Evolutionary conservation across 176 grass and related monocot genomes (phyloP).

Genomic region (Bromus sterilis): DNA sequence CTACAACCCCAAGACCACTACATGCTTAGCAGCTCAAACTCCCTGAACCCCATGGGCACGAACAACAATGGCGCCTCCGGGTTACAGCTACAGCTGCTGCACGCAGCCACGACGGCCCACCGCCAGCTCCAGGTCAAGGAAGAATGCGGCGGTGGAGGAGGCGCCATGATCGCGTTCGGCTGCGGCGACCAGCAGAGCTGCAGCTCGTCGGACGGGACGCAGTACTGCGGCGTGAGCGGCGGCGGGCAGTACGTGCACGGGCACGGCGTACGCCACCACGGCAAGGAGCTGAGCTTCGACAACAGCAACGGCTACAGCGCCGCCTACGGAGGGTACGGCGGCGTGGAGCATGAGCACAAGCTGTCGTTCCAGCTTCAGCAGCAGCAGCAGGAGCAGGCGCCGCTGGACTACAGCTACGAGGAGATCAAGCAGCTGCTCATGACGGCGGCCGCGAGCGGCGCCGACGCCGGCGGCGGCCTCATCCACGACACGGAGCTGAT

Average conservation of each 20-base stretch:
- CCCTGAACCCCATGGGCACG: background rate
- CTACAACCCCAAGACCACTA: conserved; percentile 22
- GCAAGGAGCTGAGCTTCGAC: conserved; percentile 40
- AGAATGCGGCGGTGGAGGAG: conserved; percentile 11
- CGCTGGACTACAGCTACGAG: conserved; percentile 68
- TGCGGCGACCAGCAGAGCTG: conserved; percentile 64
- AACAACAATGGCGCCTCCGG: background rate
- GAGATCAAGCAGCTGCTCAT: conserved; percentile 82
- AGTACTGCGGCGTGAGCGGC: background rate
- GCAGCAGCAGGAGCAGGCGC: conserved; percentile 15
- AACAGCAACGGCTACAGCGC: background rate
- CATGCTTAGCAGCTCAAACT: conserved; percentile 2
- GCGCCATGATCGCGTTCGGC: conserved; percentile 72
- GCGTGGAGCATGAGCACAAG: conserved; percentile 21
- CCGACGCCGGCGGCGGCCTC: conserved; percentile 8
- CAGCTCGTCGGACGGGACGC: conserved; percentile 37
- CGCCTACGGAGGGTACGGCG: conserved; percentile 1
- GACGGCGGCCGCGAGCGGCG: background rate
- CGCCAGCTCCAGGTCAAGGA: conserved; percentile 35
- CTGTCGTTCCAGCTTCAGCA: background rate
- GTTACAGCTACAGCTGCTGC: background rate
- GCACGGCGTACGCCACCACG: conserved; percentile 11
- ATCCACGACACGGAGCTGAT: conserved; percentile 19
- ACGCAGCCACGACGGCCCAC: background rate
- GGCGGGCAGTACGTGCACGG: background rate